These are phyloP conservation scores for Cicer cuneatum DNA, from an alignment of 306 rosid species.

Conservation along the genomic window DNA sequence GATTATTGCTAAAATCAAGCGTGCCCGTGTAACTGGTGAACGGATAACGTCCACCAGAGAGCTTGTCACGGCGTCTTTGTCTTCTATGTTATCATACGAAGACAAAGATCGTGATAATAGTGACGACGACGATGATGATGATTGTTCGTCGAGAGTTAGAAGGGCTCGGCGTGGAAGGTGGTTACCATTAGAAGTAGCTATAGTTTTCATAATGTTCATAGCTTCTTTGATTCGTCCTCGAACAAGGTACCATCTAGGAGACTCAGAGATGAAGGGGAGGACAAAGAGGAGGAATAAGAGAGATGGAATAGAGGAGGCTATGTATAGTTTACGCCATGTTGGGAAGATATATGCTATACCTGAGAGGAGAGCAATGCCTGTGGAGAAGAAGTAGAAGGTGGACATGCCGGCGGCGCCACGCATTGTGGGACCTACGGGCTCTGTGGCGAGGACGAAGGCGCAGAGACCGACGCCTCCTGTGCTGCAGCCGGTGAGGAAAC, in stretches of 20 bases:
- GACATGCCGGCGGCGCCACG: constrained; percentile 88
- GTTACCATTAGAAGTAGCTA: constrained; percentile 64
- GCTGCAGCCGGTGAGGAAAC: constrained; percentile 84
- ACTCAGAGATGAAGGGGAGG: constrained; percentile 80
- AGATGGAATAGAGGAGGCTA: constrained; percentile 79
- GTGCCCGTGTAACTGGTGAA: constrained; percentile 60
- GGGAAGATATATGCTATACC: constrained; percentile 69
- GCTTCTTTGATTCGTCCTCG: constrained; percentile 72
- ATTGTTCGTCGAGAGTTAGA: constrained; percentile 67
- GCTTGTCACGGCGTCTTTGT: constrained; percentile 53
- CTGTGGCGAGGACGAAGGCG: constrained; percentile 87
- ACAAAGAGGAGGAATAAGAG: constrained; percentile 58
- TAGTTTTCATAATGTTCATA: constrained; percentile 61
- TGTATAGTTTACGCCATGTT: constrained; percentile 77
- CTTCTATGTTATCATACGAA: neutral
- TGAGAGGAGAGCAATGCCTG: constrained; percentile 74
- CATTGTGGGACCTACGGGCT: constrained; percentile 73
- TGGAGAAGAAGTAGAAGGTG: constrained; percentile 91
- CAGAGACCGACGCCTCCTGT: constrained; percentile 89
- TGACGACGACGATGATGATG: neutral
- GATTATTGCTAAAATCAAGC: constrained; percentile 65
- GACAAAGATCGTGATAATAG: neutral
- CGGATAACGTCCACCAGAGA: constrained; percentile 70
- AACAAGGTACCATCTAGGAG: constrained; percentile 93
- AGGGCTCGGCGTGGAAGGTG: constrained; percentile 55